Evolutionary conservation across 768 basidiomycete species (phyloP).

Genomic region (Macrolepiota fuliginosa): DNA sequence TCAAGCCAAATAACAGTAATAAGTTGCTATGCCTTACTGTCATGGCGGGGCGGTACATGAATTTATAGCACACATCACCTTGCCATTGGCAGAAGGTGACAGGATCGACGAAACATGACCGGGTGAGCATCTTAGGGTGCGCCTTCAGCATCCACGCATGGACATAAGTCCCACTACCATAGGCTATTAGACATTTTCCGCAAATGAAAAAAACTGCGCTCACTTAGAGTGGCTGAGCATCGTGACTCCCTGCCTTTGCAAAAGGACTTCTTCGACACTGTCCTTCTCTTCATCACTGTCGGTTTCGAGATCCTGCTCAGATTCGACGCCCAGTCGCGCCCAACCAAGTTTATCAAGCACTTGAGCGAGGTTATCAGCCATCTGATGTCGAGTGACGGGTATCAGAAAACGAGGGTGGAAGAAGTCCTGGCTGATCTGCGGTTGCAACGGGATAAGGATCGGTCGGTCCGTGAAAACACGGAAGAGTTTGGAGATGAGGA

Average conservation of each 20-base stretch:
- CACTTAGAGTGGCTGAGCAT: constrained; percentile 90
- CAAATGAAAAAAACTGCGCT: constrained; percentile 19
- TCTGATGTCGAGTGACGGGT: constrained; percentile 65
- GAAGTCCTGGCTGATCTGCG: constrained; percentile 83
- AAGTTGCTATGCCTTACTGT: constrained; percentile 44
- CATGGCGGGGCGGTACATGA: constrained; percentile 70
- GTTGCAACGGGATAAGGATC: constrained; percentile 73
- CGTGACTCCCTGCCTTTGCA: constrained; percentile 53
- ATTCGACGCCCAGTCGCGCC: constrained; percentile 34
- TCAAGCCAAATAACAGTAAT: neutral
- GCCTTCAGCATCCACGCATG: constrained; percentile 91
- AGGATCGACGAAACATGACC: constrained; percentile 91
- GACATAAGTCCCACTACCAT: constrained; percentile 65
- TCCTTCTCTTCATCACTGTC: constrained; percentile 26
- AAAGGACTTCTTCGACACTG: constrained; percentile 18
- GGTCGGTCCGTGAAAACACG: constrained; percentile 62
- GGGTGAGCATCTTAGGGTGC: constrained; percentile 60
- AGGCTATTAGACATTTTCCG: constrained; percentile 1
- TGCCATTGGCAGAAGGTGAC: constrained; percentile 93
- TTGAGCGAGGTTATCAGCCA: constrained; percentile 51
- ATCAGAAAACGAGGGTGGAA: constrained; percentile 73
- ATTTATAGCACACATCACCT: constrained; percentile 92
- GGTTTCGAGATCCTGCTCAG: constrained; percentile 17
- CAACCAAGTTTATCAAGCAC: constrained; percentile 66
- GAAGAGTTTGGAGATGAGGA: constrained; percentile 59